Conservation (phyloP, 2,329 filamentous ascomycete genomes). For the Hypomyces rosellus region DNA sequence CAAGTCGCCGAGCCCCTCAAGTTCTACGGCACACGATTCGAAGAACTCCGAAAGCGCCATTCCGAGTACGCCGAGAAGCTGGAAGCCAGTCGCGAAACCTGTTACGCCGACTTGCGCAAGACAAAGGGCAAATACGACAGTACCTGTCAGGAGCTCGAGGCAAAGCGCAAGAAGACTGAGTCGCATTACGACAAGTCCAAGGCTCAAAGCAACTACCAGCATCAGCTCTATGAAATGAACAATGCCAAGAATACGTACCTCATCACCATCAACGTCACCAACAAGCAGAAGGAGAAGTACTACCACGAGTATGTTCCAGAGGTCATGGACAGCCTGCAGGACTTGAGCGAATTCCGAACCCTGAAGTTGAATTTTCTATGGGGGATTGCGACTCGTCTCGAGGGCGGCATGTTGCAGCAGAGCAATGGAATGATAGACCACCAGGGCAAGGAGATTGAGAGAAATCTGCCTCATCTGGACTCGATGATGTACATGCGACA, state of each 20-base stretch:
- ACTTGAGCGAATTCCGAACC: constrained; percentile 84
- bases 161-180: constrained; percentile 88
- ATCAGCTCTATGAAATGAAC: constrained; percentile 91
- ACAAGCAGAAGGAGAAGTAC: constrained; percentile 95
- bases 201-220: constrained; percentile 84
- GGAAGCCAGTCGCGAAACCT: constrained; percentile 79
- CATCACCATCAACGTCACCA: constrained; percentile 92
- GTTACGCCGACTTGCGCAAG: constrained; percentile 82
- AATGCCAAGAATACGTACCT: constrained; percentile 98
- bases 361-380: constrained; percentile 79
- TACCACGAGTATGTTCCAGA: constrained; percentile 97
- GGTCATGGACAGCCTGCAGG: constrained; percentile 85
- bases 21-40: constrained; percentile 65
- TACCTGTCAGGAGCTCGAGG: constrained; percentile 90
- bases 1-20: constrained; percentile 86
- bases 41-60: constrained; percentile 89
- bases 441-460: constrained; percentile 71
- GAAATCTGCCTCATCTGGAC: constrained; percentile 84
- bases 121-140: constrained; percentile 89
- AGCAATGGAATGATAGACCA: constrained; percentile 67
- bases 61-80: constrained; percentile 82
- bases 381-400: constrained; percentile 72
- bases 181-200: constrained; percentile 91
- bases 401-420: constrained; percentile 69
- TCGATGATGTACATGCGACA: constrained; percentile 98